Evolutionary conservation across 73 alveolate genomes (phyloP), one percentile per base, ranked within the genome.

Genomic region (Paramecium sonneborni): DNA sequence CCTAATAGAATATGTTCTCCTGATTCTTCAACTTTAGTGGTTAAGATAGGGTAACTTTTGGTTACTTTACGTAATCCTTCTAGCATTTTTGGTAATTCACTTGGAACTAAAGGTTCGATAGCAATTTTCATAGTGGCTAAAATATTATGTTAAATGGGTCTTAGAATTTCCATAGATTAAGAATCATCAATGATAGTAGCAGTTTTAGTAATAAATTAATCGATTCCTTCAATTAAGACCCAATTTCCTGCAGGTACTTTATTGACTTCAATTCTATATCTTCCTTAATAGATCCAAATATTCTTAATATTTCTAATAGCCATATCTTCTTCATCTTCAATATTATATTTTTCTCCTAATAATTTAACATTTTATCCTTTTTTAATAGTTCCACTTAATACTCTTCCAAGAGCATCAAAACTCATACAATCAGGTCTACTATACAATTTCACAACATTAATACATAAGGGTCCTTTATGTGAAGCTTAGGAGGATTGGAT

Each of bases 11-110:
- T 95, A 86, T 99, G 99, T 96, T 99, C 99, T 14, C 99, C 99
- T 69, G 99, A 95, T 94, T 99, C 99, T 90, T 99, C 99, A 21
- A 99, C 99, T 92, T 97, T 96, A n/a, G 89, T 69, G 10, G 85
- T 85, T 26, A 90, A 46, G 21, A 88, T 41, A 18, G 99, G 99
- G 58, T 97, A 99, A 76, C 99, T 94, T 88, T 98, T 99, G 90
- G 96, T 93, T 11, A 97, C 93, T 74, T 95, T 95, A 43, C 99
- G 93, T 44, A 99, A 95, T 5, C 99, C 99, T 68, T 99, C 99
- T 5, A 97, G 97, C 99, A 99, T 98, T 95, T 98, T 98, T n/a
- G 99, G 99, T 76, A 98, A 96, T 88, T 99, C 99, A 9, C 99
- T 94, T 30, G 99, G 99, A 92, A 96, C 97, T 24, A 98, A 95